Conservation (phyloP, 805 yeast species). For the Grigorovia humatica region DNA sequence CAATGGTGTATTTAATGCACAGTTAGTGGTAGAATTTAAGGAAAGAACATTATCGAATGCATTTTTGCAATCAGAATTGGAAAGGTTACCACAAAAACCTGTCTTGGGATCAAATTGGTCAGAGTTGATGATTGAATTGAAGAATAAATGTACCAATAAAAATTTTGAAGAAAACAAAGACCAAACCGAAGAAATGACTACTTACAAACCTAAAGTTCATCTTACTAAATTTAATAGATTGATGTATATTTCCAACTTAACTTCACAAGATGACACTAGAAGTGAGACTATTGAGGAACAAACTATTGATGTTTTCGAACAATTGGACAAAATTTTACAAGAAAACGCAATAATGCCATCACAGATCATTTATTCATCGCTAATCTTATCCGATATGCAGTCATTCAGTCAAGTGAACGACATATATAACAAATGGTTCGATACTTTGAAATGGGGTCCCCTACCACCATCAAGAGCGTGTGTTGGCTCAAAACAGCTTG, state of each 20-base stretch:
- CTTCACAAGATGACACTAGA: slow-evolving; percentile 15
- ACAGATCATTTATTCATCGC: slow-evolving; percentile 48
- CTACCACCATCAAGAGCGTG: slow-evolving; percentile 88
- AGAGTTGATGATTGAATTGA: slow-evolving; percentile 5
- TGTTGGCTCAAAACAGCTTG: slow-evolving; percentile 47
- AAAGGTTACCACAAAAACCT: slow-evolving; percentile 27
- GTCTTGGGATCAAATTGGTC: slow-evolving; percentile 18
- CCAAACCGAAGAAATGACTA: not conserved
- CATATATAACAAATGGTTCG: slow-evolving; percentile 48
- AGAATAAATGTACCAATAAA: not conserved
- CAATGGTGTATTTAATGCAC: slow-evolving; percentile 65
- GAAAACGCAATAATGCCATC: slow-evolving; percentile 29
- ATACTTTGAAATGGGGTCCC: slow-evolving; percentile 30
- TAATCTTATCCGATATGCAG: slow-evolving; percentile 55
- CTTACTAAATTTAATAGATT: slow-evolving; percentile 21
- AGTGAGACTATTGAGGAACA: slow-evolving; percentile 33
- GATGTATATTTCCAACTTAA: slow-evolving; percentile 37
- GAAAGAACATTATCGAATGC: slow-evolving; percentile 26
- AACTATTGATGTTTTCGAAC: slow-evolving; percentile 38
- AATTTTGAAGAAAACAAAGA: not conserved
- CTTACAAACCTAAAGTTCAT: not conserved
- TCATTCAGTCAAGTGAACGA: slow-evolving; percentile 52
- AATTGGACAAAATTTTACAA: slow-evolving; percentile 30
- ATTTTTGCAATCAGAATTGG: slow-evolving; percentile 23
- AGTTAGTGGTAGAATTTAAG: slow-evolving; percentile 42